phyloP scores from a whole-genome alignment of 495 filamentous ascomycete genomes.

The Aspergillus affinis region DNA sequence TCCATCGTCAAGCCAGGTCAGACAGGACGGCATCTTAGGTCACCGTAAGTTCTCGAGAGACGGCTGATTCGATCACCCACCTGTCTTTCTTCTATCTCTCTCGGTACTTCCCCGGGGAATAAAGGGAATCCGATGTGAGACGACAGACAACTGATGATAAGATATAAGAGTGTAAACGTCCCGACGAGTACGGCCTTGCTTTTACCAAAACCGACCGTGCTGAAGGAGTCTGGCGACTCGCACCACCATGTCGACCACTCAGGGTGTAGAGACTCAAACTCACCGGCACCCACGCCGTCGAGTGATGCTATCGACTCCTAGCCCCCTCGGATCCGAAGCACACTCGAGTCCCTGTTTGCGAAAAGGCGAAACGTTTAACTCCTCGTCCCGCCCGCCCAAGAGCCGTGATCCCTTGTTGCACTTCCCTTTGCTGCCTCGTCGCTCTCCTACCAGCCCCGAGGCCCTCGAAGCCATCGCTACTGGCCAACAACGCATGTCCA shows the following conservation, averaged over 20 bases:
- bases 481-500: constrained; percentile 49
- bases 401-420: constrained; percentile 44
- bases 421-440: constrained; percentile 48
- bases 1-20: background rate
- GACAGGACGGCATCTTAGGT: background rate
- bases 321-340: constrained; percentile 14
- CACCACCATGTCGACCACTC: constrained; percentile 9
- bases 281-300: constrained; percentile 36
- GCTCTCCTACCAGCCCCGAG: constrained; percentile 47
- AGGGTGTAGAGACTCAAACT: background rate
- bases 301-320: constrained; percentile 24
- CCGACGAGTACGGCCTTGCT: background rate
- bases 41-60: background rate
- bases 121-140: background rate
- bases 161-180: background rate
- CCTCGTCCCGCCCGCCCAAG: constrained; percentile 41
- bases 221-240: background rate
- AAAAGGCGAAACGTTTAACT: constrained; percentile 55
- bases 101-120: background rate
- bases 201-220: constrained; percentile 20
- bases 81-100: background rate
- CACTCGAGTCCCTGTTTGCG: constrained; percentile 34
- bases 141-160: background rate
- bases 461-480: constrained; percentile 46
- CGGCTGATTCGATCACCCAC: background rate